Evolutionary conservation across 2,329 filamentous ascomycete genomes (phyloP).

Genomic region (Xylaria digitata): DNA sequence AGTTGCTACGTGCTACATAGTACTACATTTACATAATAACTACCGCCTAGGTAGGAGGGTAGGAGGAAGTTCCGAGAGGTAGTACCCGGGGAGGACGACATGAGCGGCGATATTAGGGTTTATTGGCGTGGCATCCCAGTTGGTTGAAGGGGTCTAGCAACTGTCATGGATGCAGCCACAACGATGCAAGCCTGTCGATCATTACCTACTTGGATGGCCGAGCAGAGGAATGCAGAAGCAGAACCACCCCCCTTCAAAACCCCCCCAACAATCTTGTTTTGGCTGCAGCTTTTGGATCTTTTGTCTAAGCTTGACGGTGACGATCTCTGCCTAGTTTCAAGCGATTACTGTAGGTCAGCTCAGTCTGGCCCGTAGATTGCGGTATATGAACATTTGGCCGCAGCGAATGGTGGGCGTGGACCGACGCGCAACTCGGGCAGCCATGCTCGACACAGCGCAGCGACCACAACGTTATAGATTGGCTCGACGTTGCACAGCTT

Average conservation of each 20-base stretch:
- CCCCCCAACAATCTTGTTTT: constrained; percentile 17
- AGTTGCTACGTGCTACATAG: not conserved
- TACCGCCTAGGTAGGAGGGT: not conserved
- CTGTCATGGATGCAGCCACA: constrained; percentile 22
- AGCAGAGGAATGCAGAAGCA: constrained; percentile 24
- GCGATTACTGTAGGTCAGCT: constrained; percentile 23
- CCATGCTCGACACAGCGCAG: constrained; percentile 28
- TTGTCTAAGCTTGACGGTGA: constrained; percentile 5
- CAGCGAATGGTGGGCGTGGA: constrained; percentile 9
- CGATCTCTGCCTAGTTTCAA: constrained; percentile 34
- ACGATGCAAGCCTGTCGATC: constrained; percentile 34
- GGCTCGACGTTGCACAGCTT: constrained; percentile 25
- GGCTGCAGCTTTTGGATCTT: constrained; percentile 7
- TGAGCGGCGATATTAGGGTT: constrained; percentile 10
- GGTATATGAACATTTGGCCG: constrained; percentile 13
- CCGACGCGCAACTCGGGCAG: constrained; percentile 29
- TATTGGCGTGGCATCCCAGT: constrained; percentile 20
- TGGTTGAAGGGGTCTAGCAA: constrained; percentile 21
- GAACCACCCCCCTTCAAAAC: constrained; percentile 13
- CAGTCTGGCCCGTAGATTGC: constrained; percentile 19
- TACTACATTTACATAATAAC: too few relatives aligned
- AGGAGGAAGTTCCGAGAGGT: not conserved
- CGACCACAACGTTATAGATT: constrained; percentile 24
- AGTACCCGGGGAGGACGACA: constrained; percentile 4
- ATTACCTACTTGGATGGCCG: constrained; percentile 27